phyloP scores from a whole-genome alignment of 306 rosid genomes.

The Arachis stenosperma region DNA sequence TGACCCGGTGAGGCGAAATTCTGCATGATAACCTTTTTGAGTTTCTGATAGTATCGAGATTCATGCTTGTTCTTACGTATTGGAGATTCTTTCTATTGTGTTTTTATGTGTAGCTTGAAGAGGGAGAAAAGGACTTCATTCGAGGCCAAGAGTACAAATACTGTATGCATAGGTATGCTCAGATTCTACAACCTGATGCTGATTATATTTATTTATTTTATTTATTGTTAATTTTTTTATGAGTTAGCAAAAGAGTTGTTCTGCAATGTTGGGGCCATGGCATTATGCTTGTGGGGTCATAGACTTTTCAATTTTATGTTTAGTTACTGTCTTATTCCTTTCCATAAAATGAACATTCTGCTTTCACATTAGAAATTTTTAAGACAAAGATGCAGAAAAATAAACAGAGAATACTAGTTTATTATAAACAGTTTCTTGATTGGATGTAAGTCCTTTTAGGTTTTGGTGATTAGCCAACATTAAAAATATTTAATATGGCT shows the following conservation, averaged over 20 bases:
- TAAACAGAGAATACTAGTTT: neutral
- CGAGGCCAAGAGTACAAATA: constrained; percentile 87
- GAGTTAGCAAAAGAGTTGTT: constrained; percentile 8
- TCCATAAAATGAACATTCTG: neutral
- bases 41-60: constrained; percentile 16
- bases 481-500: constrained; percentile 7
- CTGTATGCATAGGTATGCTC: constrained; percentile 85
- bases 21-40: constrained; percentile 1
- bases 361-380: constrained; percentile 2
- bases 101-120: constrained; percentile 73
- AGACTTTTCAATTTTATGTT: neutral
- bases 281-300: neutral
- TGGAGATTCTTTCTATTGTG: constrained; percentile 18
- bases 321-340: neutral
- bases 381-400: neutral
- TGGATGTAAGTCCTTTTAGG: neutral
- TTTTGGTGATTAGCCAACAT: neutral
- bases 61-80: neutral
- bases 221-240: neutral
- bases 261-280: neutral
- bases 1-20: constrained; percentile 73
- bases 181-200: constrained; percentile 28
- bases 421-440: neutral
- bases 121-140: constrained; percentile 84
- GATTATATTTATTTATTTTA: no score